These are phyloP conservation scores for Juncus effusus DNA, from an alignment of 176 grass and related monocot species.

Conservation along the genomic window DNA sequence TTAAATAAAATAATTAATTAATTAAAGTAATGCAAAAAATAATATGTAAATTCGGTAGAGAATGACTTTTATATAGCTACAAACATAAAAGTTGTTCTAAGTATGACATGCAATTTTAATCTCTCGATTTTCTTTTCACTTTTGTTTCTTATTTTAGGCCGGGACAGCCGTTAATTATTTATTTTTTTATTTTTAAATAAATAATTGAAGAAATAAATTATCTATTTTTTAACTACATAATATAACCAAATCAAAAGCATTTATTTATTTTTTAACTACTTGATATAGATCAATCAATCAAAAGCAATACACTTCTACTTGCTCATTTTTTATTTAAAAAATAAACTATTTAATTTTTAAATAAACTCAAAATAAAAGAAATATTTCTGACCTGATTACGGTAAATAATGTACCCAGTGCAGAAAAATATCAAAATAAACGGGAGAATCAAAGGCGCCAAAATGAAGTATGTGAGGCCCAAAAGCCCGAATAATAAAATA, in stretches of 20 bases:
- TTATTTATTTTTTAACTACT: too few species aligned
- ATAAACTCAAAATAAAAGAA: conserved; percentile 18
- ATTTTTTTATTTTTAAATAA: too few species aligned
- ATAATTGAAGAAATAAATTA: too few species aligned
- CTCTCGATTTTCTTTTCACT: not conserved
- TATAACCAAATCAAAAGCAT: too few species aligned
- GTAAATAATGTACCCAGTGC: conserved; percentile 88
- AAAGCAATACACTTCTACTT: too few species aligned
- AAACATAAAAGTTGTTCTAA: conserved; percentile 6
- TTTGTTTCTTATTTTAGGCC: too few species aligned
- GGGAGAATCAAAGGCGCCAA: conserved; percentile 82
- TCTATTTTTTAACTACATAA: too few species aligned
- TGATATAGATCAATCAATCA: too few species aligned
- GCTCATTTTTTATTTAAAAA: too few species aligned
- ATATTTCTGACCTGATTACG: conserved; percentile 70
- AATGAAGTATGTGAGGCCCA: conserved; percentile 82
- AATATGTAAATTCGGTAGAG: conserved; percentile 2
- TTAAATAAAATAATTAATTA: conserved; percentile 26
- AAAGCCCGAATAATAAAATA: conserved; percentile 82
- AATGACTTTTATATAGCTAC: conserved; percentile 7
- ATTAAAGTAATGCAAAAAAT: not conserved
- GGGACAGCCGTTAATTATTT: too few species aligned
- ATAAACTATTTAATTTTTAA: not conserved
- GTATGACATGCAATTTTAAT: not conserved
- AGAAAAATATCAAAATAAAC: conserved; percentile 87